Evolutionary conservation across 495 filamentous ascomycete genomes (phyloP).

Genomic region (Oidiodendron maius): DNA sequence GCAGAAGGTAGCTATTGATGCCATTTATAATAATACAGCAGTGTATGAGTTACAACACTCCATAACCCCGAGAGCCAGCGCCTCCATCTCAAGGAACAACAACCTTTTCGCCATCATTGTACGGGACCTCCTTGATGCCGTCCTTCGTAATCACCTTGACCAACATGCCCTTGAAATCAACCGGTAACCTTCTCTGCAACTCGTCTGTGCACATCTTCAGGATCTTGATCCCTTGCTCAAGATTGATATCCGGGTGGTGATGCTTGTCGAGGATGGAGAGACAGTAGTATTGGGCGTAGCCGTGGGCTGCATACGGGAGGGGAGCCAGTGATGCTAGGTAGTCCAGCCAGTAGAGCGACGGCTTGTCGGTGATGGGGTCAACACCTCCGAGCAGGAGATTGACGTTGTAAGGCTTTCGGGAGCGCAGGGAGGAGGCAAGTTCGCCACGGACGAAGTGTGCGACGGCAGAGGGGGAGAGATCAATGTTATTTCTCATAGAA

Average conservation of each 20-base stretch:
- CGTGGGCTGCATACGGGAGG: constrained; percentile 93
- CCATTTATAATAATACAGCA: constrained; percentile 24
- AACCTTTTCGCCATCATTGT: constrained; percentile 59
- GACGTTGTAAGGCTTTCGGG: constrained; percentile 88
- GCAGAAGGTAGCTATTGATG: too few species aligned
- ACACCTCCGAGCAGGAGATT: constrained; percentile 92
- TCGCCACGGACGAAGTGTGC: constrained; percentile 90
- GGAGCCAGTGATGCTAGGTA: constrained; percentile 85
- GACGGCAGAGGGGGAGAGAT: constrained; percentile 81
- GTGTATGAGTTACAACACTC: background rate
- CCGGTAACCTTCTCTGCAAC: constrained; percentile 88
- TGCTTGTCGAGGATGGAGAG: constrained; percentile 96
- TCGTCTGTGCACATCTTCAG: constrained; percentile 93
- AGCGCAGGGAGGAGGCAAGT: constrained; percentile 82
- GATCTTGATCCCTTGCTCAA: constrained; percentile 84
- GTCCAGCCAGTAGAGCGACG: constrained; percentile 93
- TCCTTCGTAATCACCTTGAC: constrained; percentile 95
- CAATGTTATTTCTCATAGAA: constrained; percentile 92
- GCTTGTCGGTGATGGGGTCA: constrained; percentile 80
- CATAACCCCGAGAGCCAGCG: background rate
- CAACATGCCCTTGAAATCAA: constrained; percentile 94
- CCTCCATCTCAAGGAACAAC: constrained; percentile 44
- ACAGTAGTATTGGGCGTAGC: constrained; percentile 98
- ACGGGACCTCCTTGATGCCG: constrained; percentile 74
- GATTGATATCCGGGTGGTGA: constrained; percentile 85